Evolutionary conservation across 805 yeast genomes (phyloP).

Genomic region (Hanseniaspora vineae): DNA sequence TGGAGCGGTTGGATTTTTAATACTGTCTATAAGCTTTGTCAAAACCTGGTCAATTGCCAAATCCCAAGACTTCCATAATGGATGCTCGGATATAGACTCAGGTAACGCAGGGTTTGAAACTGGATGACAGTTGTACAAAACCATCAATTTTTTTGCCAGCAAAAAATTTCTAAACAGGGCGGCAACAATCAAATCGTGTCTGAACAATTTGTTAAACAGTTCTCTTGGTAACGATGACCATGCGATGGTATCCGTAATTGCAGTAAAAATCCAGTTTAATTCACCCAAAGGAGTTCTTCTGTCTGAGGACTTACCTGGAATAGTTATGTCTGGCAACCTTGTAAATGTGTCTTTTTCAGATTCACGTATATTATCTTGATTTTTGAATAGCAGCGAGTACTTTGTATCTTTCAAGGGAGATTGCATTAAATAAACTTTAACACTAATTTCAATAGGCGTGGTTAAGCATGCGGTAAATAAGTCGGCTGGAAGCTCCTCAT

Average conservation of each 20-base stretch:
- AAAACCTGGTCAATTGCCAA: conserved; percentile 90
- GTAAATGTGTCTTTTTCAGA: conserved; percentile 13
- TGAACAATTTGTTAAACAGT: conserved; percentile 73
- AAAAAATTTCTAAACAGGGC: conserved; percentile 88
- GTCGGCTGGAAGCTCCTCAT: conserved; percentile 92
- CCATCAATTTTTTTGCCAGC: conserved; percentile 87
- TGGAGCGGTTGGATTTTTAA: conserved; percentile 23
- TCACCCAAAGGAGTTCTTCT: conserved; percentile 94
- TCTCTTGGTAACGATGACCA: conserved; percentile 89
- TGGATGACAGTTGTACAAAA: conserved; percentile 85
- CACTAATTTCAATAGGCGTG: conserved; percentile 88
- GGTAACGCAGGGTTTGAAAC: conserved; percentile 90
- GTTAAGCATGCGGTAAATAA: conserved; percentile 91
- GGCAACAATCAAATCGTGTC: conserved; percentile 95
- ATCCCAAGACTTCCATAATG: conserved; percentile 98
- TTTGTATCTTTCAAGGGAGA: conserved; percentile 43
- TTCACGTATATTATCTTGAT: conserved; percentile 15
- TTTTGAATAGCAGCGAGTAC: conserved; percentile 28
- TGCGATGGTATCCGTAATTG: conserved; percentile 95
- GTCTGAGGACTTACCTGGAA: conserved; percentile 87
- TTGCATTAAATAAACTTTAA: conserved; percentile 83
- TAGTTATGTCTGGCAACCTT: conserved; percentile 35
- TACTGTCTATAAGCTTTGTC: conserved; percentile 45
- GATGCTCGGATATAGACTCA: conserved; percentile 62
- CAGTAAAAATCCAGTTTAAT: conserved; percentile 93